Base-by-base conservation (phyloP, 305 asterid genomes). In the Solanum chacoense region DNA sequence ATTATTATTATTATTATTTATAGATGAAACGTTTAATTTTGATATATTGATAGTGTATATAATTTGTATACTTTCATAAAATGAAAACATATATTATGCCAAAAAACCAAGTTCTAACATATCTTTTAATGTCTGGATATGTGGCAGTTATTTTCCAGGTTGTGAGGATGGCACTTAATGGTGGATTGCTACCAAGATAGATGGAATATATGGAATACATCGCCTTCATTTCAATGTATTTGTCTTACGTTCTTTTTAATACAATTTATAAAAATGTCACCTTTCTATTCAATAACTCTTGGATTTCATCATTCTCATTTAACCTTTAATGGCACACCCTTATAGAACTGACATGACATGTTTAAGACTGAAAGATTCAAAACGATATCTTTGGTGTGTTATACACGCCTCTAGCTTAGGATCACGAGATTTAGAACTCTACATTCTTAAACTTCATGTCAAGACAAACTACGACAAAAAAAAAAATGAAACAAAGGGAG, bases 81-180 rank as follows among this genome's bases (percentile, higher is more conserved):
- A 73, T 29, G 3, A 72, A 29, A 73, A 73, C 78, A 73, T 73
- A 73, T 73, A 73, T 31, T 73, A 31, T 14, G 36, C 76, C 13
- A 69, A 26, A 24, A 72, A 72, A 26, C 8, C 11, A 72, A 29
- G 4, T 73, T 73, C 24, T 72, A 72, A 72, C 78, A 72, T 29
- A 4, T 18, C 67, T 55, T 55, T 55, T 55, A 7, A 55, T 55
- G 22, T 55, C 32, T 81, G 35, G 63, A 40, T 8, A 79, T 36
- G 50, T 90, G 89, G 93, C 96, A 94, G 98, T 94, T 90, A 87
- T 95, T 88, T 94, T 92, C 89, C 98, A 95, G 90, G 92, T 94
- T 76, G 96, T 94, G 88, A 93, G 97, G 93, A 90, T 95, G 98
- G 98, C 98, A 3, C 89, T 95, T 14, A 71, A 91, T 26, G 97